Evolutionary conservation across 202 grass and related monocot genomes (phyloP).

Genomic region (Carex sylvatica): DNA sequence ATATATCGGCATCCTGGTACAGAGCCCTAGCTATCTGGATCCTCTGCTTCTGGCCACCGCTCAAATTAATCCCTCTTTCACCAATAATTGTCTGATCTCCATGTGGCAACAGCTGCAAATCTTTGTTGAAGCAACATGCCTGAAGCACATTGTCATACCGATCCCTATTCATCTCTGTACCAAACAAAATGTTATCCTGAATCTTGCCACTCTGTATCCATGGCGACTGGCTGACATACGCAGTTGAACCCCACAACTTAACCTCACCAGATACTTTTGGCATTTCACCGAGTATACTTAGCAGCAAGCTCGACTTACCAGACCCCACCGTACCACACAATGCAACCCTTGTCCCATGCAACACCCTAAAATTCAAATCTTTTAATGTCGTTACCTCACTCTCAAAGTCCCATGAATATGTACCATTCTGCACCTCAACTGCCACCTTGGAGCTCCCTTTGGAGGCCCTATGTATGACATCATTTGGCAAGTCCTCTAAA

Average conservation of each 20-base stretch:
- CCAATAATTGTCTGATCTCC: conserved; percentile 67
- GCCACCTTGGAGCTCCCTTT: conserved; percentile 46
- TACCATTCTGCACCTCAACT: conserved; percentile 45
- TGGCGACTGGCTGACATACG: conserved; percentile 54
- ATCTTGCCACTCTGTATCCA: conserved; percentile 85
- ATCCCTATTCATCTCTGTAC: conserved; percentile 47
- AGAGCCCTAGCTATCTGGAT: conserved; percentile 74
- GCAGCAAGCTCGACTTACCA: conserved; percentile 75
- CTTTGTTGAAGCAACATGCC: conserved; percentile 59
- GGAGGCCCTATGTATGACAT: conserved; percentile 39
- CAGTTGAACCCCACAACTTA: conserved; percentile 45
- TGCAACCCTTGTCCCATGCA: conserved; percentile 47
- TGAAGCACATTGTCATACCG: conserved; percentile 51
- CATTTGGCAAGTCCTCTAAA: conserved; percentile 55
- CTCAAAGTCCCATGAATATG: conserved; percentile 54
- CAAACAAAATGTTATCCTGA: conserved; percentile 74
- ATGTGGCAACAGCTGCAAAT: conserved; percentile 61
- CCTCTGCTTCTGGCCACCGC: conserved; percentile 70
- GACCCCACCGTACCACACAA: conserved; percentile 64
- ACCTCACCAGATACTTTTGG: conserved; percentile 57
- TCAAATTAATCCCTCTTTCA: conserved; percentile 73
- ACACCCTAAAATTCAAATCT: conserved; percentile 57
- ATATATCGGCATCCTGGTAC: conserved; percentile 70
- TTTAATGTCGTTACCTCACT: conserved; percentile 37
- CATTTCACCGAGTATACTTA: conserved; percentile 57